Conservation (phyloP, 2,329 filamentous ascomycete species). For the Byssothecium circinans region DNA sequence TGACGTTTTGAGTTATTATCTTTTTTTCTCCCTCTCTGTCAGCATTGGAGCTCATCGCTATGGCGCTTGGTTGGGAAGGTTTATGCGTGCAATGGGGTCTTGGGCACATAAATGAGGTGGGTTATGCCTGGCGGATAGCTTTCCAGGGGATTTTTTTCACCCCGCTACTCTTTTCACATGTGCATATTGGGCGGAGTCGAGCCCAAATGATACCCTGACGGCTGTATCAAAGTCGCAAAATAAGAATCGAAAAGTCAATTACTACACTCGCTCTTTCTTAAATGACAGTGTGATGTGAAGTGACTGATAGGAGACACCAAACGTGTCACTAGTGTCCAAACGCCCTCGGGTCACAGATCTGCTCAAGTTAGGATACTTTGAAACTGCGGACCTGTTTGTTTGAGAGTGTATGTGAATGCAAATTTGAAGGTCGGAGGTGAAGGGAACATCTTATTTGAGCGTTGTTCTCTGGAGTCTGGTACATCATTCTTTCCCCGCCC, state of each 20-base stretch:
- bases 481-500: too few species aligned
- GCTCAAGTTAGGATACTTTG: too few species aligned
- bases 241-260: constrained; percentile 5
- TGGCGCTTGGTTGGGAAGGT: neutral
- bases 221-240: constrained; percentile 12
- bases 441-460: too few species aligned
- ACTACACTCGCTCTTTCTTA: neutral
- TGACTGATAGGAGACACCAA: too few species aligned
- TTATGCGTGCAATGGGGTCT: constrained; percentile 1
- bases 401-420: too few species aligned
- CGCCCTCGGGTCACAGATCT: too few species aligned
- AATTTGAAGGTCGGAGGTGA: too few species aligned
- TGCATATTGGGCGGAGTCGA: constrained; percentile 15
- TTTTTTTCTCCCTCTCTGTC: neutral
- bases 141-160: neutral
- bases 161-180: constrained; percentile 4
- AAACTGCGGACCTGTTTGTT: too few species aligned
- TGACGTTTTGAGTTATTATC: neutral
- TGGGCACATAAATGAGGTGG: neutral
- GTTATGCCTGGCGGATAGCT: neutral
- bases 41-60: constrained; percentile 6
- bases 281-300: too few species aligned
- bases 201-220: constrained; percentile 14
- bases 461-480: too few species aligned
- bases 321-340: too few species aligned